Percentiles rank a stretch among this genome's conserved stretches.
Evolutionary conservation across 176 grass and related monocot genomes (phyloP).

Genomic region (Phoenix dactylifera): DNA sequence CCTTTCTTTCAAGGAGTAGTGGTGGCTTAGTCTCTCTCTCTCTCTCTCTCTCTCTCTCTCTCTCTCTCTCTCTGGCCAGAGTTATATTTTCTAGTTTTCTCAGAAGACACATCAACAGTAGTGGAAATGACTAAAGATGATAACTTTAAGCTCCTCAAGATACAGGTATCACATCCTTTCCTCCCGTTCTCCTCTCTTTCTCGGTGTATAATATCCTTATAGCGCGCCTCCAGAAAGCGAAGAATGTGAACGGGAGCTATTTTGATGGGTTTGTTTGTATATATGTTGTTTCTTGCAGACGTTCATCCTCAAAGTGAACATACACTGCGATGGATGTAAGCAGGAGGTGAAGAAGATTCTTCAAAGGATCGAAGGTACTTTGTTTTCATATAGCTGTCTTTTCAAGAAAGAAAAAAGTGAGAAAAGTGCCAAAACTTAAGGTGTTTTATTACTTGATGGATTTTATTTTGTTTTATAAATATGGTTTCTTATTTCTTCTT

Average conservation of each 20-base stretch:
- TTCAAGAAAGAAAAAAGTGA: too few species aligned
- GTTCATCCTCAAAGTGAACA: slow-evolving; percentile 82
- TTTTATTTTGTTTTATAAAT: neutral
- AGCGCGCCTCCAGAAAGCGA: slow-evolving; percentile 7
- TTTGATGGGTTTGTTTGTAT: neutral
- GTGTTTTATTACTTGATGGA: neutral
- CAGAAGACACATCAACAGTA: slow-evolving; percentile 25
- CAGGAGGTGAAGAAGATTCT: slow-evolving; percentile 95
- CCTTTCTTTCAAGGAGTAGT: slow-evolving; percentile 8
- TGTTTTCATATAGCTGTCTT: neutral
- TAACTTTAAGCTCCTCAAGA: slow-evolving; percentile 97
- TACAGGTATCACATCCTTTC: slow-evolving; percentile 44
- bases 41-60: slow-evolving; percentile 2
- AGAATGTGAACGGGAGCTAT: too few species aligned
- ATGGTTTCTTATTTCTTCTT: too few species aligned
- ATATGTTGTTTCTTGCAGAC: slow-evolving; percentile 48
- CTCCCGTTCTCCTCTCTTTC: neutral
- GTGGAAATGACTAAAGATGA: slow-evolving; percentile 77
- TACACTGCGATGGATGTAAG: slow-evolving; percentile 99
- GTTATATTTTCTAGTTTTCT: neutral
- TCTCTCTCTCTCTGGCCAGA: neutral
- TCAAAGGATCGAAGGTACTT: slow-evolving; percentile 86
- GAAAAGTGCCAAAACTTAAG: too few species aligned
- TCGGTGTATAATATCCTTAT: neutral
- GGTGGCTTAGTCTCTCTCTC: neutral